phyloP scores from a whole-genome alignment of 192 early-diverging fungal species.

The Geranomyces variabilis region DNA sequence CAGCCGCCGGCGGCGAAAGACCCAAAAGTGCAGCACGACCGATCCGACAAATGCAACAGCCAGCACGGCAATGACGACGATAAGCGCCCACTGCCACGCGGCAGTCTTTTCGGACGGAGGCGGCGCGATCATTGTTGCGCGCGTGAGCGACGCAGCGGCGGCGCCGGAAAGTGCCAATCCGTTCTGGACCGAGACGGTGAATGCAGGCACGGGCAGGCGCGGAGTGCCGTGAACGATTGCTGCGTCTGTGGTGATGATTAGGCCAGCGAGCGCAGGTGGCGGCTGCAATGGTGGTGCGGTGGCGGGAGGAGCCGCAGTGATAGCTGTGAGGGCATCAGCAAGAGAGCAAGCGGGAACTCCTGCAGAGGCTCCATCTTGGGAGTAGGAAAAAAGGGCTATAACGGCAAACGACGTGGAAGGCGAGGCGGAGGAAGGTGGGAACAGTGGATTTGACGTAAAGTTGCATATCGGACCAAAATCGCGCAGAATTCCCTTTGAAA shows the following conservation, averaged over 20 bases:
- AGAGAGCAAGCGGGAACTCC: conserved; percentile 1
- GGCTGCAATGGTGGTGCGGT: no score
- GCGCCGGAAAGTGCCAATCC: neutral
- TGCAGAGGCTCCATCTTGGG: neutral
- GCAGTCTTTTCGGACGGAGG: neutral
- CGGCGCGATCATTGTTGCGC: neutral
- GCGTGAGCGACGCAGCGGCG: neutral
- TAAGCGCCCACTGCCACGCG: conserved; percentile 10
- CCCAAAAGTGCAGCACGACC: conserved; percentile 25
- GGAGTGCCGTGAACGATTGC: neutral
- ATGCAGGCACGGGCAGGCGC: neutral
- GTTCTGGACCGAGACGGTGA: neutral
- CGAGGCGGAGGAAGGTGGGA: neutral
- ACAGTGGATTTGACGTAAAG: neutral
- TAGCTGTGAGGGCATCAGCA: neutral
- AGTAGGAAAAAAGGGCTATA: neutral
- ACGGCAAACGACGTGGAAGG: neutral
- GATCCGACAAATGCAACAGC: conserved; percentile 7
- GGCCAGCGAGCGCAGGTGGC: neutral
- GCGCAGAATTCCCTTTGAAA: neutral
- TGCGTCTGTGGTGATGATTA: neutral
- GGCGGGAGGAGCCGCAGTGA: no score
- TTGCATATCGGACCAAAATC: neutral
- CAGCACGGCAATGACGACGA: conserved; percentile 20
- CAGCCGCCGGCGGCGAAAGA: conserved; percentile 4